Percentiles rank a stretch among this genome's conserved stretches.
Evolutionary conservation across 2,329 filamentous ascomycete genomes (phyloP).

Genomic region (Colletotrichum tropicicola): DNA sequence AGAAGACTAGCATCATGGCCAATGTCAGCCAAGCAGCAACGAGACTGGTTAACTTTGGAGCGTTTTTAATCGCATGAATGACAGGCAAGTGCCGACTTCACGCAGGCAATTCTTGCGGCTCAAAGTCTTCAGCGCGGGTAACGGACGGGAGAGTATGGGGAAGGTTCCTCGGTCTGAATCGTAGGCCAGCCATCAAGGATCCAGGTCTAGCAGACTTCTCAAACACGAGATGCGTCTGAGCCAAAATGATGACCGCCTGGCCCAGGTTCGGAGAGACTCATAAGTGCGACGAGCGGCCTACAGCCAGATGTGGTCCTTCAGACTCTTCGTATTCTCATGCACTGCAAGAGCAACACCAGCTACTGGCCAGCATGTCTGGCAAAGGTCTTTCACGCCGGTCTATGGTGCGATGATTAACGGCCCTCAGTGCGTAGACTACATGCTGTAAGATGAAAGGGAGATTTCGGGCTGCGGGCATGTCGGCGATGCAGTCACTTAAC

Average conservation of each 20-base stretch:
- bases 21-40: not conserved
- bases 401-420: no score
- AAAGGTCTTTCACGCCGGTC: no score
- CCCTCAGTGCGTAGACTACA: no score
- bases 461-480: no score
- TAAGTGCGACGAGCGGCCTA: not conserved
- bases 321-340: no score
- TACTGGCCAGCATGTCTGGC: no score
- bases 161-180: not conserved
- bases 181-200: slow-evolving; percentile 5
- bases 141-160: not conserved
- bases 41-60: not conserved
- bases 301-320: not conserved
- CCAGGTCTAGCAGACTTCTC: slow-evolving; percentile 1
- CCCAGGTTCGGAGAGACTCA: not conserved
- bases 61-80: not conserved
- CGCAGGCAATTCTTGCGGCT: not conserved
- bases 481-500: no score
- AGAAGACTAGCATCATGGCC: not conserved
- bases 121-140: not conserved
- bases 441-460: no score
- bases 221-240: slow-evolving; percentile 7
- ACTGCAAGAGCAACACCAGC: no score
- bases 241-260: not conserved
- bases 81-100: slow-evolving; percentile 5